phyloP scores from a whole-genome alignment of 2,329 filamentous ascomycete species.

The Thelonectria discophora region DNA sequence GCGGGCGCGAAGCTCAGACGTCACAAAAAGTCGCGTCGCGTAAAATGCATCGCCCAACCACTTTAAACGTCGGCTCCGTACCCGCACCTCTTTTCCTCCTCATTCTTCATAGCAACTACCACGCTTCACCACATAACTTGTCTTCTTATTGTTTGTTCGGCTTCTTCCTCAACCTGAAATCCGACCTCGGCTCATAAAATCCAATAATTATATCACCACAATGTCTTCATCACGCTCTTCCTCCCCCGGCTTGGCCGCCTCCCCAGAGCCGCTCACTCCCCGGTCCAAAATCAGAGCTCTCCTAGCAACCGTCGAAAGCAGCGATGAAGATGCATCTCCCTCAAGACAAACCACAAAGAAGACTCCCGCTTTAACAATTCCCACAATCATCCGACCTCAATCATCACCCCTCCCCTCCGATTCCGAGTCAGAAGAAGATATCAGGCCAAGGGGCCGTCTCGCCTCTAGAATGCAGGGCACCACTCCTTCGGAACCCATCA shows the following conservation, averaged over 20 bases:
- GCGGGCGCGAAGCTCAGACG: constrained; percentile 33
- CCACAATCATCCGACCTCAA: constrained; percentile 21
- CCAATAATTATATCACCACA: constrained; percentile 18
- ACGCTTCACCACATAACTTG: neutral
- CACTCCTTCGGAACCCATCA: constrained; percentile 30
- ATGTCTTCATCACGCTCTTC: constrained; percentile 61
- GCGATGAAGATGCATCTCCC: constrained; percentile 55
- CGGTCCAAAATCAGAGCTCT: constrained; percentile 64
- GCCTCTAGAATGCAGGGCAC: constrained; percentile 68
- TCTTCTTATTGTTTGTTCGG: neutral
- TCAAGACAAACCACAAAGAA: constrained; percentile 26
- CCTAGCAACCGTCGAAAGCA: constrained; percentile 59
- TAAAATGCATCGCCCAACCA: constrained; percentile 28
- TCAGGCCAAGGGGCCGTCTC: constrained; percentile 69
- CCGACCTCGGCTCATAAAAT: constrained; percentile 3
- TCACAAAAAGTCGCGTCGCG: constrained; percentile 43
- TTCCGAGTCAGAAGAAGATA: constrained; percentile 45
- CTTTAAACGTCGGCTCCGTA: constrained; percentile 29
- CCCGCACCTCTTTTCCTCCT: constrained; percentile 19
- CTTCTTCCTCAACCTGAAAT: neutral
- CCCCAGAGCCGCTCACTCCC: constrained; percentile 58
- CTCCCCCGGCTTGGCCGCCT: constrained; percentile 54
- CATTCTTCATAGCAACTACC: constrained; percentile 7
- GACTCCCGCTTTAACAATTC: constrained; percentile 24
- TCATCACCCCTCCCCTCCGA: constrained; percentile 50